Conservation (phyloP, 2,329 filamentous ascomycete species). For the Beauveria medogensis region DNA sequence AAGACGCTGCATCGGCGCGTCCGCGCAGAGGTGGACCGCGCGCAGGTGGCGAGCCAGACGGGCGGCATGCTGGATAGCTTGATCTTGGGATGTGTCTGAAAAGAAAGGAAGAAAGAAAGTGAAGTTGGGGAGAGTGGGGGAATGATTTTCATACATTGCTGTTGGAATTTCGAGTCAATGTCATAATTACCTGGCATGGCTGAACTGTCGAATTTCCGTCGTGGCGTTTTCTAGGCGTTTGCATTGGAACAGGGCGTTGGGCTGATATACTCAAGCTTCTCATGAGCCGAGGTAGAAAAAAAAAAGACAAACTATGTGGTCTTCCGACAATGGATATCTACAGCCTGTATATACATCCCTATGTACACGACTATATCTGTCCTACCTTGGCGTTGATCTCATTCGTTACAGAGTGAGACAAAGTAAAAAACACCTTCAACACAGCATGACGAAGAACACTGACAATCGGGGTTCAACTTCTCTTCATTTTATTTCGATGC, state of each 20-base stretch:
- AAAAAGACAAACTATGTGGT: background rate
- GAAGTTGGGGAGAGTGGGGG: background rate
- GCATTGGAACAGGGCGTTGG: conserved; percentile 1
- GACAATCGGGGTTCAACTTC: background rate
- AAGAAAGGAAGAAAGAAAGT: background rate
- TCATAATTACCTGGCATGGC: background rate
- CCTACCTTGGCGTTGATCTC: background rate
- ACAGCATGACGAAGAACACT: no score
- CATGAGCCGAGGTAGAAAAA: background rate
- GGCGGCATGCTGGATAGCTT: conserved; percentile 77
- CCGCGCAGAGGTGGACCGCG: conserved; percentile 68
- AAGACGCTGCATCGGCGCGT: conserved; percentile 63
- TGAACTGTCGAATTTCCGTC: background rate
- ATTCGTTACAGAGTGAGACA: no score
- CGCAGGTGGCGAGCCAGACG: conserved; percentile 73
- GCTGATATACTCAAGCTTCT: background rate
- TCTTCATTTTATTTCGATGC: background rate
- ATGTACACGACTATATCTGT: background rate
- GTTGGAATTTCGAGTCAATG: no score
- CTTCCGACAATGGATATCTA: background rate
- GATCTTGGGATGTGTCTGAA: conserved; percentile 18
- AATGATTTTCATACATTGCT: background rate
- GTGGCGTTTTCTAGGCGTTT: conserved; percentile 1
- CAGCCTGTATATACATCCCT: background rate
- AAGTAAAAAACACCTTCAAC: no score